A percentile compares a stretch with the other conserved stretches of the same genome.
Evolutionary conservation across 139 green algal species (phyloP).

Genomic region (Auxenochlorella protothecoides): DNA sequence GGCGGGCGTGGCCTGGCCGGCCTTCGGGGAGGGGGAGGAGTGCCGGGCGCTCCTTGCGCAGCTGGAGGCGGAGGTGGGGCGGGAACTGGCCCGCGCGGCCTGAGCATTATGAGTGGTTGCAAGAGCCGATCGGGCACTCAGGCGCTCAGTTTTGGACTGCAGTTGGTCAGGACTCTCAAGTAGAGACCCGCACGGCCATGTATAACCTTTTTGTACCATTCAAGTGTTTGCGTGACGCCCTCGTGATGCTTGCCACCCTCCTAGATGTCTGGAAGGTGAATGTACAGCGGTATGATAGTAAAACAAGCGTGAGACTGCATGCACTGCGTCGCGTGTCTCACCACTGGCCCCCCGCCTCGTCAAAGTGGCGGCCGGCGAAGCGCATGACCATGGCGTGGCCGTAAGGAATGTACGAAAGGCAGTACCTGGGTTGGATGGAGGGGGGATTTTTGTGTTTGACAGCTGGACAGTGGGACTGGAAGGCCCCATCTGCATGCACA

Average conservation of each 20-base stretch:
- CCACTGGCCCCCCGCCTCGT: background rate
- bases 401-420: conserved; percentile 38
- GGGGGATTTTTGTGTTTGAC: too few relatives aligned
- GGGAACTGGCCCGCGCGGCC: background rate
- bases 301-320: background rate
- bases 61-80: conserved; percentile 8
- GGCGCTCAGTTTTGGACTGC: too few relatives aligned
- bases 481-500: too few relatives aligned
- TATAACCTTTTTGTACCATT: background rate
- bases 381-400: conserved; percentile 18
- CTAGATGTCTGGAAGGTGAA: too few relatives aligned
- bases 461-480: too few relatives aligned
- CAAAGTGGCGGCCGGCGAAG: background rate
- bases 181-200: too few relatives aligned
- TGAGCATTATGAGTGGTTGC: too few relatives aligned
- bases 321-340: too few relatives aligned
- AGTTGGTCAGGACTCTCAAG: too few relatives aligned
- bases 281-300: background rate
- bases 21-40: background rate
- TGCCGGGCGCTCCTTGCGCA: background rate
- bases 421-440: conserved; percentile 16
- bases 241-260: background rate
- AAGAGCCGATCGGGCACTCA: too few relatives aligned
- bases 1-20: background rate
- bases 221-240: background rate